phyloP scores from a whole-genome alignment of 495 filamentous ascomycete genomes.

The Xylaria nigripes region DNA sequence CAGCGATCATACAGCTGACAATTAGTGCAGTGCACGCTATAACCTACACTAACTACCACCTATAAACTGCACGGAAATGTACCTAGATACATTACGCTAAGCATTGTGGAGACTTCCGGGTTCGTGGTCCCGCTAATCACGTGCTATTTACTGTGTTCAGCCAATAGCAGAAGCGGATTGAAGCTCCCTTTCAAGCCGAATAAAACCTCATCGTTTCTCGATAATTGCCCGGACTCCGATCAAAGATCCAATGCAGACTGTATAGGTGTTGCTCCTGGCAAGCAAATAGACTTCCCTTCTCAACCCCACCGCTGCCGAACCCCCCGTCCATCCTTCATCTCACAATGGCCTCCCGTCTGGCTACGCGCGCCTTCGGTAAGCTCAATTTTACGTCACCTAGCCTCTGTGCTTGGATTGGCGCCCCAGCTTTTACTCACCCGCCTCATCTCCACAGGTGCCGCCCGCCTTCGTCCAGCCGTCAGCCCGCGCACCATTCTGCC shows the following conservation, averaged over 20 bases:
- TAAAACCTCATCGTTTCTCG: constrained; percentile 43
- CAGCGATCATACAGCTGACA: too few relatives aligned
- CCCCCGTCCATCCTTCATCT: constrained; percentile 28
- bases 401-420: constrained; percentile 12
- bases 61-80: too few relatives aligned
- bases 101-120: background rate
- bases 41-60: too few relatives aligned
- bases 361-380: constrained; percentile 86
- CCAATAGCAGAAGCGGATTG: constrained; percentile 23
- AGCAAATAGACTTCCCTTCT: constrained; percentile 32
- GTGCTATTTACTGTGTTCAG: constrained; percentile 5
- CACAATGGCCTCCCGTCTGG: constrained; percentile 93
- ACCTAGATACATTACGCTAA: background rate
- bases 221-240: constrained; percentile 15
- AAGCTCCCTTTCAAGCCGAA: constrained; percentile 24
- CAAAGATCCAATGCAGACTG: constrained; percentile 29
- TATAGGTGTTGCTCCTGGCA: constrained; percentile 19
- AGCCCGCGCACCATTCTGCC: constrained; percentile 57
- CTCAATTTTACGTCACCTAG: constrained; percentile 8
- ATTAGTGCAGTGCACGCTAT: background rate
- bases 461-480: constrained; percentile 72
- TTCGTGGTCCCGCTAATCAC: constrained; percentile 17
- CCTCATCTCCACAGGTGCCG: constrained; percentile 56
- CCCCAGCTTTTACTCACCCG: constrained; percentile 9
- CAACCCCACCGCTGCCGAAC: constrained; percentile 22